A percentile compares a stretch with the other conserved stretches of the same genome.
These are phyloP conservation scores for Pichia deserticola DNA, from an alignment of 805 yeast species.

Conservation along the genomic window DNA sequence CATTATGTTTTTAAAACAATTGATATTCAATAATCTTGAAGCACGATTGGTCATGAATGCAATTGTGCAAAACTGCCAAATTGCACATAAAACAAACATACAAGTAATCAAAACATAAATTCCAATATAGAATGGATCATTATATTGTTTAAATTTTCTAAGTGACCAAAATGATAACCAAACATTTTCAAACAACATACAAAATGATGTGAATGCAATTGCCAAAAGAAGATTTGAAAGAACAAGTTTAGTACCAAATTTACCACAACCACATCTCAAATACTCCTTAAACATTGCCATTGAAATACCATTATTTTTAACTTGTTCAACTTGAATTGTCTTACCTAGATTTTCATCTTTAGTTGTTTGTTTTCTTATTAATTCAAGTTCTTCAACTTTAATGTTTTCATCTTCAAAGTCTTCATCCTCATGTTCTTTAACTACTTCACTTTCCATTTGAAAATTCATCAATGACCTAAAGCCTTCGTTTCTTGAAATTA, in stretches of 20 bases:
- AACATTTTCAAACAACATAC: slow-evolving; percentile 52
- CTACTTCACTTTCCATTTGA: slow-evolving; percentile 12
- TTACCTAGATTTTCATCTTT: slow-evolving; percentile 26
- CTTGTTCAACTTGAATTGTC: slow-evolving; percentile 25
- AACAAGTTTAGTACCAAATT: slow-evolving; percentile 26
- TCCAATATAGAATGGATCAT: slow-evolving; percentile 60
- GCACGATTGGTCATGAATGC: slow-evolving; percentile 48
- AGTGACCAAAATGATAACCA: slow-evolving; percentile 82
- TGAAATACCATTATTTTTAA: slow-evolving; percentile 32
- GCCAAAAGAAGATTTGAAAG: slow-evolving; percentile 15
- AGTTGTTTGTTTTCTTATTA: slow-evolving; percentile 17
- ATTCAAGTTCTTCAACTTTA: slow-evolving; percentile 13
- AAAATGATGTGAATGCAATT: slow-evolving; percentile 37
- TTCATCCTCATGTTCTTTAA: slow-evolving; percentile 10
- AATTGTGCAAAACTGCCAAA: slow-evolving; percentile 37
- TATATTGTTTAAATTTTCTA: slow-evolving; percentile 35
- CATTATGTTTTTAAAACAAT: slow-evolving; percentile 52
- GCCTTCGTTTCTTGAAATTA: slow-evolving; percentile 35
- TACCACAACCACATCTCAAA: slow-evolving; percentile 50
- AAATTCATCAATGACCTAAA: slow-evolving; percentile 49
- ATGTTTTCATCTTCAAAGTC: slow-evolving; percentile 26
- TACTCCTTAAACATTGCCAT: slow-evolving; percentile 44
- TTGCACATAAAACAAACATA: slow-evolving; percentile 37
- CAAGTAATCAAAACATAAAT: slow-evolving; percentile 56
- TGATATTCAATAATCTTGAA: slow-evolving; percentile 48